Percentiles rank a stretch among this genome's conserved stretches.
Evolutionary conservation across 345 rosid genomes (phyloP).

Genomic region (Anacardium occidentale): DNA sequence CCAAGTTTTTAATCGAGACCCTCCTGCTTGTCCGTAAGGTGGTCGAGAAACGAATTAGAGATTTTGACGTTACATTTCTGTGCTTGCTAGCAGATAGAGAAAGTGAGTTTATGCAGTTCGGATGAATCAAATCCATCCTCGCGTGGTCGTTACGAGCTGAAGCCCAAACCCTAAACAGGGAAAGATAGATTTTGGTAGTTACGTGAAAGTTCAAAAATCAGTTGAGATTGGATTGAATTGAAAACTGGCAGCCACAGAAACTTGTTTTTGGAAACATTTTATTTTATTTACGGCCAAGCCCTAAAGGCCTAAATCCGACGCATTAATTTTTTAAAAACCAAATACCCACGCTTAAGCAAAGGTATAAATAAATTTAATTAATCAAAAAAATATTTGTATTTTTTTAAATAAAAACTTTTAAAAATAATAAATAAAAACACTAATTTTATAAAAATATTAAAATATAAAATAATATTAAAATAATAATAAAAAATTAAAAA

Average conservation of each 20-base stretch:
- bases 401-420: too few relatives aligned
- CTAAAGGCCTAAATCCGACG: too few relatives aligned
- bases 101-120: slow-evolving; percentile 12
- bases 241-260: slow-evolving; percentile 11
- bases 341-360: too few relatives aligned
- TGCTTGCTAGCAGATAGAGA: background rate
- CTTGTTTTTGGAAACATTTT: background rate
- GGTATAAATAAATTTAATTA: too few relatives aligned
- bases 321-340: too few relatives aligned
- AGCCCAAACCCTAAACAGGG: background rate
- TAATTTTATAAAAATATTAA: too few relatives aligned
- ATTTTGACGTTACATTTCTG: background rate
- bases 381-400: too few relatives aligned
- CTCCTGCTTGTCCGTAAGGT: background rate
- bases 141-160: background rate
- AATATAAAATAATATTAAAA: too few relatives aligned
- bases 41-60: background rate
- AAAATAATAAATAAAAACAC: too few relatives aligned
- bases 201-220: background rate
- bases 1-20: background rate
- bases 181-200: background rate
- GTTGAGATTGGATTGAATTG: background rate
- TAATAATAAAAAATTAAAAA: too few relatives aligned
- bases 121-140: slow-evolving; percentile 10
- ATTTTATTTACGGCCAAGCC: too few relatives aligned